A percentile compares a stretch with the other conserved stretches of the same genome.
Conservation (phyloP, 2,329 filamentous ascomycete species). For the Fusarium haematococcum region DNA sequence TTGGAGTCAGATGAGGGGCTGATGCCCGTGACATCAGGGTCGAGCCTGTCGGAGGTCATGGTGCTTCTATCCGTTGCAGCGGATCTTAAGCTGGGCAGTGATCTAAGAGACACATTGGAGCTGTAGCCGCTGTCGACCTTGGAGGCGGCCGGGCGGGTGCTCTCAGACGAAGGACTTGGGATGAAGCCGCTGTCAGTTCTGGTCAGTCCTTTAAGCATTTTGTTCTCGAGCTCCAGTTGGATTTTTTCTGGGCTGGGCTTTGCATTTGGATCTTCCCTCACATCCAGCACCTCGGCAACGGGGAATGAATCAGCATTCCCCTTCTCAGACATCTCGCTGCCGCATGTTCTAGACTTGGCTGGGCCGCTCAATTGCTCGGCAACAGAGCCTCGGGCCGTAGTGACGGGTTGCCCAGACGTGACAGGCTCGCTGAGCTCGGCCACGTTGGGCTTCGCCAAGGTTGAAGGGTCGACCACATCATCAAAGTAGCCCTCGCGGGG, state of each 20-base stretch:
- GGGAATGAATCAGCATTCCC: constrained; percentile 50
- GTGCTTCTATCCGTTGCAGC: constrained; percentile 34
- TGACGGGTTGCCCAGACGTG: constrained; percentile 6
- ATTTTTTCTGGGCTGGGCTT: constrained; percentile 48
- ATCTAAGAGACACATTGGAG: constrained; percentile 69
- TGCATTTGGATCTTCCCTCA: constrained; percentile 58
- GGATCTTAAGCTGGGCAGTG: constrained; percentile 54
- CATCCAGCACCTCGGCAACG: constrained; percentile 51
- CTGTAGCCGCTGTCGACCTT: constrained; percentile 73
- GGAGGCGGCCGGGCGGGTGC: constrained; percentile 58
- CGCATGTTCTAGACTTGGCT: constrained; percentile 29
- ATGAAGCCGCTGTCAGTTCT: constrained; percentile 63
- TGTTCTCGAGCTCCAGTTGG: constrained; percentile 36
- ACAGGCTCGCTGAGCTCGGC: constrained; percentile 2
- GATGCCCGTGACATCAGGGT: constrained; percentile 18
- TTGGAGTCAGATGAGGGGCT: constrained; percentile 31
- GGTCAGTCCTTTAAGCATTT: constrained; percentile 37
- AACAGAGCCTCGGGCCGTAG: constrained; percentile 7
- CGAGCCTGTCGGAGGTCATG: constrained; percentile 34
- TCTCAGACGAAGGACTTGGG: constrained; percentile 58
- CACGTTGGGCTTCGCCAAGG: constrained; percentile 1
- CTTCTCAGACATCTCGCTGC: constrained; percentile 33
- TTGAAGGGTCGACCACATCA: constrained; percentile 7
- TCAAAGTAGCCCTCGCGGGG: constrained; percentile 23
- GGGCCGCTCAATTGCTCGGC: constrained; percentile 12